Evolutionary conservation across 306 rosid species (phyloP).

Genomic region (Fragaria iinumae): DNA sequence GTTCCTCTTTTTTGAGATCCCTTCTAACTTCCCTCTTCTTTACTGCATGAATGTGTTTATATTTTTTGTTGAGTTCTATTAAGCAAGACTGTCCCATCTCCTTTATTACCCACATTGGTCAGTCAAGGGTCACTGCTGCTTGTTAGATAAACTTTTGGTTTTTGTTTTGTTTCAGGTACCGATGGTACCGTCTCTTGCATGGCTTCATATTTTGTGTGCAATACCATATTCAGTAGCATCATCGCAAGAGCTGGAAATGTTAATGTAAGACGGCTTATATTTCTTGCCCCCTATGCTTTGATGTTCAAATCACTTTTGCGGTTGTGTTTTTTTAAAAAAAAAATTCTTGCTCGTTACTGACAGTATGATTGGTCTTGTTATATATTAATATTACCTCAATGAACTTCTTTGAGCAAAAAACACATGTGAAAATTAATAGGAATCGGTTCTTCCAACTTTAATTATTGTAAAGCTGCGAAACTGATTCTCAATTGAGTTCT

Average conservation of each 20-base stretch:
- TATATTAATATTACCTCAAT: background rate
- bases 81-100: background rate
- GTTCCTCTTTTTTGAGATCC: background rate
- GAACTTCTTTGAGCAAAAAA: background rate
- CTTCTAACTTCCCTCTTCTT: background rate
- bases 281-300: constrained; percentile 23
- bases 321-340: background rate
- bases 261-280: constrained; percentile 53
- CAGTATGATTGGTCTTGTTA: constrained; percentile 15
- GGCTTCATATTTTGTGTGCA: constrained; percentile 80
- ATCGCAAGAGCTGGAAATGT: constrained; percentile 61
- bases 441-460: background rate
- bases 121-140: background rate
- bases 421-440: background rate
- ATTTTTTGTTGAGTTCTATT: background rate
- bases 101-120: constrained; percentile 1
- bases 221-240: constrained; percentile 75
- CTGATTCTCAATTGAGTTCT: background rate
- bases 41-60: background rate
- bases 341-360: background rate
- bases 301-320: background rate
- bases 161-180: constrained; percentile 57
- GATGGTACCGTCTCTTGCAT: constrained; percentile 78
- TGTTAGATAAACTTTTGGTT: constrained; percentile 12
- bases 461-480: background rate